Evolutionary conservation across 257 asterid genomes (phyloP).

Genomic region (Scutellaria galericulata): DNA sequence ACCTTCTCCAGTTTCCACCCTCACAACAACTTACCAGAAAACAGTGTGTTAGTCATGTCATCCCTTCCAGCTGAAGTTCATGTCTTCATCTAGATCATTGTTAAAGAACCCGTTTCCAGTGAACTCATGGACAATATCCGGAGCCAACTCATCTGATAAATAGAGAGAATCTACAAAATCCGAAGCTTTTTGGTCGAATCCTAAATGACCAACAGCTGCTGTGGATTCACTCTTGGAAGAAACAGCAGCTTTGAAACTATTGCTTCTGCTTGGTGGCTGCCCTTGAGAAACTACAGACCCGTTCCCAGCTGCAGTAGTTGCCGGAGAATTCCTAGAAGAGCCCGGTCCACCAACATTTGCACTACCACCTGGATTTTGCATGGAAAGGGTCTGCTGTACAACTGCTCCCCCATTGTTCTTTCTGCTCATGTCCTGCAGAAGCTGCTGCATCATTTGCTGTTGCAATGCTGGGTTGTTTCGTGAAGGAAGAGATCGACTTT

Average conservation of each 20-base stretch:
- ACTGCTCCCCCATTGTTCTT: constrained; percentile 45
- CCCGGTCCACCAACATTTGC: constrained; percentile 39
- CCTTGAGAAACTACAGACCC: constrained; percentile 41
- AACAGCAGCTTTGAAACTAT: constrained; percentile 48
- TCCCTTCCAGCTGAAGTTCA: constrained; percentile 65
- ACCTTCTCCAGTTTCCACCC: constrained; percentile 29
- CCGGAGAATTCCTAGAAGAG: constrained; percentile 37
- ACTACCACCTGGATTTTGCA: constrained; percentile 45
- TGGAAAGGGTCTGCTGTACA: constrained; percentile 40
- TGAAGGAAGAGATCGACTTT: constrained; percentile 49
- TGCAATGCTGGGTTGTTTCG: constrained; percentile 62
- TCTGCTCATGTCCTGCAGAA: constrained; percentile 60
- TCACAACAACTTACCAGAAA: neutral
- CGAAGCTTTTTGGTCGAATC: constrained; percentile 53
- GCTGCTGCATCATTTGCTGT: constrained; percentile 75
- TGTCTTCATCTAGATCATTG: constrained; percentile 65
- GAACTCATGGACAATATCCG: constrained; percentile 62
- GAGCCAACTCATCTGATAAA: constrained; percentile 55
- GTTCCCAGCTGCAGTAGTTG: constrained; percentile 19
- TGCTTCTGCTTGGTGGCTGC: no score
- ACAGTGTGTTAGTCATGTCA: constrained; percentile 43
- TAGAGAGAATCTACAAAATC: constrained; percentile 55
- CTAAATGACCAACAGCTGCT: constrained; percentile 44
- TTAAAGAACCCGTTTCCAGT: constrained; percentile 64
- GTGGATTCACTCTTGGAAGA: constrained; percentile 56